Base-by-base conservation (phyloP, 176 grass and related monocot species). In the Tuctoria greenei region DNA sequence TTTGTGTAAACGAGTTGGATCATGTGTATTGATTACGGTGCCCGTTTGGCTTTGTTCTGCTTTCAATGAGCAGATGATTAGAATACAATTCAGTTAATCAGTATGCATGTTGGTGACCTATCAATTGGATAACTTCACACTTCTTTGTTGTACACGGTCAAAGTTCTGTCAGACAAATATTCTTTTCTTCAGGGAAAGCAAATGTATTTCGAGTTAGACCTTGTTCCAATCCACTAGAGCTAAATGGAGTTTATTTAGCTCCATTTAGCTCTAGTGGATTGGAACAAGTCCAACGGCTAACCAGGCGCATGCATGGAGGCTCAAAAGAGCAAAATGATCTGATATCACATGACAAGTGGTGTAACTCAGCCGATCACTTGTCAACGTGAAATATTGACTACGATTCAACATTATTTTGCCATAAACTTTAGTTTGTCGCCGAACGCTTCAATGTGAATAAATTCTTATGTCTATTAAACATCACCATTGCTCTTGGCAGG, bases 331-430 rank as follows among this genome's bases (percentile, higher is more conserved):
- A 50, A 15, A 71, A 21, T 61, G 10, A 41, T 63, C 44, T 4
- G 20, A 13, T 64, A 50, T 20, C 3, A 17, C 12, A 1, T 13
- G 18, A 5, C 61, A 66, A 10, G 20, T 36, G 14, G 2, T 31
- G 23, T 0, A 46, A 27, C 54, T 36, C 54, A 63, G 34, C 78
- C 20, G 56, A 9, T 63, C 43, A 7, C 5, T 49, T 50, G 18
- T 71, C 70, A 84, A 69, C 79, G 56, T 84, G 76, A 64, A 79
- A 84, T 25, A 71, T 16, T 26, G 15, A 44, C 40, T 56, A 37
- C 27, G 40, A 12, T 69, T 56, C 37, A 35, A 4, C 44, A 38
- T 84, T 80, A 75, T 88, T 87, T 61, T 23, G 44, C n/a, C 8
- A 31, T 15, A 25, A 67, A 83, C 25, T 76, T 64, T 55, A 71